Percentiles rank a stretch among this genome's conserved stretches.
Conservation (phyloP, 306 rosid genomes). For the Acacia acuminata region DNA sequence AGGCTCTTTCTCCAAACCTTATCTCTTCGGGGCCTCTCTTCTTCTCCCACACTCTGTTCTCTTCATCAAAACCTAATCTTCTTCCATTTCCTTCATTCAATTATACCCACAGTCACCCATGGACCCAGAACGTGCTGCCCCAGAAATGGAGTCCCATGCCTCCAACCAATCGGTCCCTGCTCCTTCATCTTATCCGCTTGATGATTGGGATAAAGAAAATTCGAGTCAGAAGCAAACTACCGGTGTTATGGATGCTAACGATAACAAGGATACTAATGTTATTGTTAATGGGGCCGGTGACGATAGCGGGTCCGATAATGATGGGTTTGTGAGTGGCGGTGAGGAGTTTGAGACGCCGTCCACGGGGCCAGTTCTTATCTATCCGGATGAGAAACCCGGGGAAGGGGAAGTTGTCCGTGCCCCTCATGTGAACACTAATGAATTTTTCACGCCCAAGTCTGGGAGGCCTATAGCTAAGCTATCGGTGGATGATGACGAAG, state of each 20-base stretch:
- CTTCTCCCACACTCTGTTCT: background rate
- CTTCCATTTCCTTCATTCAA: background rate
- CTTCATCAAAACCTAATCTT: background rate
- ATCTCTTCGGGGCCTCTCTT: constrained; percentile 30
- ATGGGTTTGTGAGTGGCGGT: constrained; percentile 70
- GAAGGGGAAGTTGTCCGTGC: constrained; percentile 7
- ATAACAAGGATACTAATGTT: constrained; percentile 5
- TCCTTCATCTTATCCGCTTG: constrained; percentile 32
- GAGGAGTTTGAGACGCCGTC: constrained; percentile 50
- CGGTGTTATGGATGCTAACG: background rate
- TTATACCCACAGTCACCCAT: constrained; percentile 15
- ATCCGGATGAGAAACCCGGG: constrained; percentile 20
- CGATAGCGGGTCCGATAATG: constrained; percentile 49
- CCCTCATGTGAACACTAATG: constrained; percentile 26
- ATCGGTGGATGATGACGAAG: constrained; percentile 54
- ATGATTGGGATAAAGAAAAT: constrained; percentile 21
- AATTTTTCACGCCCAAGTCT: constrained; percentile 36
- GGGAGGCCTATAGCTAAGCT: constrained; percentile 59
- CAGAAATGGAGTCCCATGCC: background rate
- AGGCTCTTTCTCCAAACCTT: constrained; percentile 33
- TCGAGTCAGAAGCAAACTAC: constrained; percentile 7
- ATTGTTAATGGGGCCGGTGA: constrained; percentile 20
- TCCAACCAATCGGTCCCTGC: constrained; percentile 37
- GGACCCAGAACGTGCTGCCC: constrained; percentile 39
- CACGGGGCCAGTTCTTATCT: constrained; percentile 46